Base-by-base conservation (phyloP, 2,329 filamentous ascomycete species). In the Claviceps arundinis region DNA sequence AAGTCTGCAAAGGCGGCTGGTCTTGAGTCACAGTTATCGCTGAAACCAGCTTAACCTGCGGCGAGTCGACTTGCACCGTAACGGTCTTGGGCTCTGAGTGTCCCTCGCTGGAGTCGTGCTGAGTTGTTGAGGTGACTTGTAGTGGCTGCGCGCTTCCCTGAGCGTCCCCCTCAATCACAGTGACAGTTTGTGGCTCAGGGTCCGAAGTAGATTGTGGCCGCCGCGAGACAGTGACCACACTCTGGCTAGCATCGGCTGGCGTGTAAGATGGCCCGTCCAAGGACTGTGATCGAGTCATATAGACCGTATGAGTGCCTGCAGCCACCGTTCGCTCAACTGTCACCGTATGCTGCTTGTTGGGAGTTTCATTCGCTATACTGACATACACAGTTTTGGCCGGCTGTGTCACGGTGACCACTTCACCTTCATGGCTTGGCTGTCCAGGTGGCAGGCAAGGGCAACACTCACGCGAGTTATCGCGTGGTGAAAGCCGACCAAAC, bases 401-500 rank as follows among this genome's bases (percentile, higher is more conserved):
- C 8, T 57, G 52, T 42, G 60, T 64, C 34, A 65, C 55, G 19
- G 61, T 65, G 38, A 66, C 56, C 11, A 61, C 62, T 8, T 54
- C 52, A 8, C 44, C 37, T 13, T 47, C 57, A n/a, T 55, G 51
- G 8, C 47, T 51, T 22, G 55, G 30, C 13, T 51, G 54, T 22
- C 55, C 55, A 17, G 60, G 43, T 9, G 52, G 48, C 5, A 59
- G 52, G 24, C 66, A 68, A 37, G 65, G 60, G 43, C 63, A 65
- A 48, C 62, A 67, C 47, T 62, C 59, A 4, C 59, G 52, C n/a
- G 50, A 51, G 16, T 56, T 51, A 14, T 53, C 54, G 47, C 58
- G 59, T 24, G 56, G 41, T 8, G 56, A 52, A 17, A 61, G 48
- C 37, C 57, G 56, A 34, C 56, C 55, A 37, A 61, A 56, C 16